phyloP scores from a whole-genome alignment of 2,329 filamentous ascomycete species.

The Pezicula neosporulosa region DNA sequence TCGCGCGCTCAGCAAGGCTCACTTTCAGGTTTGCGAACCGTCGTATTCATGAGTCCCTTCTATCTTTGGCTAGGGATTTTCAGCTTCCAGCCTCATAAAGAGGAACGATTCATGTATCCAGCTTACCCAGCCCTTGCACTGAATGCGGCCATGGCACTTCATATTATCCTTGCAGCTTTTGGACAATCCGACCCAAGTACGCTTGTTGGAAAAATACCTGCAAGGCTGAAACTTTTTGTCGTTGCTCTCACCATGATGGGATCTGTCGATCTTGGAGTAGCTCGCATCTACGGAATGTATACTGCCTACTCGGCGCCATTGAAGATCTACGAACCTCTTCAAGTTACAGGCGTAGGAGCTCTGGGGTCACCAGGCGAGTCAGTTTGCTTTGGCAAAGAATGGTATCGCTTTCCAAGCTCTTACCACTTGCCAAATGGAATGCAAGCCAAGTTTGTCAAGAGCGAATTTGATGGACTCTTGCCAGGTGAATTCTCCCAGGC shows the following conservation, averaged over 20 bases:
- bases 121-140: conserved; percentile 87
- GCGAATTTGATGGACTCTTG: conserved; percentile 82
- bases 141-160: conserved; percentile 81
- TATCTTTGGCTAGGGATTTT: conserved; percentile 95
- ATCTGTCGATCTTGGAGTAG: conserved; percentile 62
- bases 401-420: conserved; percentile 95
- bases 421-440: conserved; percentile 85
- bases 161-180: conserved; percentile 73
- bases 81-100: conserved; percentile 90
- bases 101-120: conserved; percentile 98
- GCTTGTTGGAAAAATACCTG: conserved; percentile 68
- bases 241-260: conserved; percentile 59
- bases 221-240: conserved; percentile 66
- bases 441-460: conserved; percentile 84
- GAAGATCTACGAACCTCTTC: conserved; percentile 64
- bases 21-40: conserved; percentile 67
- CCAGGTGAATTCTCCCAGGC: conserved; percentile 88
- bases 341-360: conserved; percentile 42
- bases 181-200: conserved; percentile 67
- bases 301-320: conserved; percentile 82
- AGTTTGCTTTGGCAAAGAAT: conserved; percentile 92
- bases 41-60: conserved; percentile 80
- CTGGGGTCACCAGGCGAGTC: conserved; percentile 59
- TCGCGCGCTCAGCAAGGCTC: conserved; percentile 55
- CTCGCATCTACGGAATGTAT: conserved; percentile 73